Percentiles rank a stretch among this genome's conserved stretches.
Evolutionary conservation across 2,329 filamentous ascomycete species (phyloP).

Genomic region (Dothistroma septosporum): DNA sequence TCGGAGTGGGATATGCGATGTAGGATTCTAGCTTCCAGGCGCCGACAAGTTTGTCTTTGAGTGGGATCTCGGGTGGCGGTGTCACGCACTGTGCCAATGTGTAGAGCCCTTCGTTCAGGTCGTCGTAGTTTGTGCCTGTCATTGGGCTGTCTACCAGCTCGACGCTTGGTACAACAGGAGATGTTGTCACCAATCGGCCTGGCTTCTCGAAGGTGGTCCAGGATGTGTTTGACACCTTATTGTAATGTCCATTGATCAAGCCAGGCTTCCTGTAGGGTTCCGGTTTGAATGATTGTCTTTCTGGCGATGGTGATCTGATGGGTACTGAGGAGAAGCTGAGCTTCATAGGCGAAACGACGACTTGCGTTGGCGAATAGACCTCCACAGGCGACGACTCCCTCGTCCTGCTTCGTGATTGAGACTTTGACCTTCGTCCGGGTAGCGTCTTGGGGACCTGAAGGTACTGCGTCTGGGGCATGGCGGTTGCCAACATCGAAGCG

Average conservation of each 20-base stretch:
- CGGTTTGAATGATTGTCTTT: conserved; percentile 15
- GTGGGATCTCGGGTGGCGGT: conserved; percentile 28
- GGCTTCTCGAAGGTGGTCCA: conserved; percentile 13
- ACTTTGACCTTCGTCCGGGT: conserved; percentile 32
- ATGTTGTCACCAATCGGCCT: conserved; percentile 4
- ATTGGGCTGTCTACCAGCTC: conserved; percentile 15
- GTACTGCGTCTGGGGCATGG: conserved; percentile 28
- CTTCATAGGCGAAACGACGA: conserved; percentile 25
- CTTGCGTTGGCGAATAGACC: conserved; percentile 23
- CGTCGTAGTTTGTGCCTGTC: conserved; percentile 31
- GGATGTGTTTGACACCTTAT: conserved; percentile 11
- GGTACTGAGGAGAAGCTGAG: conserved; percentile 19
- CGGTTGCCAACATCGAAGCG: conserved; percentile 17
- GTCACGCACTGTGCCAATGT: conserved; percentile 29
- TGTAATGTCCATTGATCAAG: conserved; percentile 6
- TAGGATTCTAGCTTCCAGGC: conserved; percentile 39
- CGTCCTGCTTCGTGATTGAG: conserved; percentile 30
- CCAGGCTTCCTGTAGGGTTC: conserved; percentile 18
- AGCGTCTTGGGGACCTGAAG: conserved; percentile 37
- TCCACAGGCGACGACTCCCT: conserved; percentile 19
- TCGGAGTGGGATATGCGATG: conserved; percentile 36
- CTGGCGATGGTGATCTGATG: conserved; percentile 17
- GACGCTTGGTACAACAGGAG: conserved; percentile 11
- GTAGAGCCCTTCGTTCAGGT: conserved; percentile 34
- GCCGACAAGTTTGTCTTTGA: conserved; percentile 35